Conservation (phyloP, 1,139 yeast species). For the Sugiyamaella sp. region DNA sequence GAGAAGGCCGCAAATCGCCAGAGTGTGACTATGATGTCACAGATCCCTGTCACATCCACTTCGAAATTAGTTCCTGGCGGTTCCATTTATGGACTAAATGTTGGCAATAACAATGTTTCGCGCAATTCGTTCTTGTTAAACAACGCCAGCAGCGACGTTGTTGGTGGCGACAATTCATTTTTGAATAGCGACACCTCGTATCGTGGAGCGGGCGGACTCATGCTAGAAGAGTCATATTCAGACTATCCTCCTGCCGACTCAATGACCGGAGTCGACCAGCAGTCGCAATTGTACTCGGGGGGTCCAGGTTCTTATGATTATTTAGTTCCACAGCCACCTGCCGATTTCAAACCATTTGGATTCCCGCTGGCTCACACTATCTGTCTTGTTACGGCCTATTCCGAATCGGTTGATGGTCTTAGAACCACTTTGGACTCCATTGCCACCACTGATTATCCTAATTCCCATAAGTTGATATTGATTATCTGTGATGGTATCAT, state of each 20-base stretch:
- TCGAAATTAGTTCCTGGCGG: conserved; percentile 42
- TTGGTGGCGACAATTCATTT: conserved; percentile 30
- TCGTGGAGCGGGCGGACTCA: conserved; percentile 33
- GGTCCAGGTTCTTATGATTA: conserved; percentile 51
- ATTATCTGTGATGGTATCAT: conserved; percentile 92
- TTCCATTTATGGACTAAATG: conserved; percentile 36
- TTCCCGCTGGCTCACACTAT: conserved; percentile 86
- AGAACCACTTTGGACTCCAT: conserved; percentile 88
- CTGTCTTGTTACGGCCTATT: conserved; percentile 87
- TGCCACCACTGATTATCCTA: conserved; percentile 92
- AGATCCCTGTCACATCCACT: conserved; percentile 40
- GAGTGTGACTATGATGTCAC: conserved; percentile 44
- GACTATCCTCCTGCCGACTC: conserved; percentile 11
- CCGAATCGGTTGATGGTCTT: conserved; percentile 85
- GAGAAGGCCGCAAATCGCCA: conserved; percentile 31
- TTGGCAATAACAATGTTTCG: conserved; percentile 29
- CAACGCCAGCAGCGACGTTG: conserved; percentile 17
- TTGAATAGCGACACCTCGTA: conserved; percentile 36
- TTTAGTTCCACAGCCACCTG: conserved; percentile 88
- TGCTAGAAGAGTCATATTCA: conserved; percentile 25
- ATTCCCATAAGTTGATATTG: conserved; percentile 83
- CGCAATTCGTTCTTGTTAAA: conserved; percentile 36
- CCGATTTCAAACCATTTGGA: conserved; percentile 83
- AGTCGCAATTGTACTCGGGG: conserved; percentile 38
- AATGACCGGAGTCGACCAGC: conserved; percentile 19